Base-by-base conservation (phyloP, 2,329 filamentous ascomycete species). In the Colletotrichum godetiae region DNA sequence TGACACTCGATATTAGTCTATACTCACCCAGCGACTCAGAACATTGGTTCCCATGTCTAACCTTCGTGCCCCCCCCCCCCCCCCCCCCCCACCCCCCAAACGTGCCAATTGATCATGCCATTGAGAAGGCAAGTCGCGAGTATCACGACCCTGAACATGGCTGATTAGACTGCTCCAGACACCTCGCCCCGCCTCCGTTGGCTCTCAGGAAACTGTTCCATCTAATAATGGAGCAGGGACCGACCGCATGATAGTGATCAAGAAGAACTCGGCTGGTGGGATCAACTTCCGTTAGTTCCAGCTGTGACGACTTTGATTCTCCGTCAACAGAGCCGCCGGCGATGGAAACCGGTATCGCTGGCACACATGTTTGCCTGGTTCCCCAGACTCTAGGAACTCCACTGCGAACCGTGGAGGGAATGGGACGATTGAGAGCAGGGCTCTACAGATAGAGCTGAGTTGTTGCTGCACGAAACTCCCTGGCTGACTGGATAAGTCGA, bases 371-470 rank as follows among this genome's bases (percentile, higher is more conserved):
- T 81, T 76, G 62, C 75, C 72, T 75, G 77, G 72, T 77, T 81
- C 63, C 80, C 79, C 59, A 77, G 75, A 68, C 76, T 81, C 64
- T 74, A 78, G 68, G 79, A 80, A 75, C 27, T 82, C 56, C 75
- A 80, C 67, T 81, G 81, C 76, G 79, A 82, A 71, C 79, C 78
- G 56, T 80, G 78, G 79, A 80, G 78, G 76, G 76, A 78, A 76
- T 80, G 78, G 78, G 61, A 74, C 37, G 19, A 42, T 19, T n/a
- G 1, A 15, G 5, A 24, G 11, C 76, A 78, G 66, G 22, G 24
- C 7, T 1, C 0, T 13, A 77, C 74, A 13, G 75, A 79, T 68
- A 68, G 3, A 70, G 2, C 76, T 78, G 27, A 78, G 76, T 42
- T 73, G 65, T 67, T 68, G n/a, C 33, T 22, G 57, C 35, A 49